These are phyloP conservation scores for Barnettozyma populi DNA, from an alignment of 805 yeast species.

Conservation along the genomic window DNA sequence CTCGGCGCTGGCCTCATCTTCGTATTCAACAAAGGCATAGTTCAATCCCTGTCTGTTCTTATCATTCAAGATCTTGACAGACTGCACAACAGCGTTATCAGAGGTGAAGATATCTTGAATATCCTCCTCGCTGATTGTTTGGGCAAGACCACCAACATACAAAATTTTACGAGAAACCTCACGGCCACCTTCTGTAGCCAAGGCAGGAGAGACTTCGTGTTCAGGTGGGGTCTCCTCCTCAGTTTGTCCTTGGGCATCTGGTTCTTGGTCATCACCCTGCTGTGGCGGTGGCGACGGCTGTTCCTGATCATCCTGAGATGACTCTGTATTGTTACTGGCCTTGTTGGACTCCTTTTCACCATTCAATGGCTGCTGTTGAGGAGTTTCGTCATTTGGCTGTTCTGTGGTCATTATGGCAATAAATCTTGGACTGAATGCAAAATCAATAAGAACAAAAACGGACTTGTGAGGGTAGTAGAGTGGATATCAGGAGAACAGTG, in stretches of 20 bases:
- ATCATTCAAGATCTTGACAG: conserved; percentile 69
- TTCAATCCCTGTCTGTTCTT: conserved; percentile 68
- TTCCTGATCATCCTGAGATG: background rate
- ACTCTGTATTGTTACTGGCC: background rate
- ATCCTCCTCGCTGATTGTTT: conserved; percentile 56
- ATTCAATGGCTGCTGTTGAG: background rate
- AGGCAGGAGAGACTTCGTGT: conserved; percentile 47
- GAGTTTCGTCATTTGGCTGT: background rate
- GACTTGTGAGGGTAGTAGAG: background rate
- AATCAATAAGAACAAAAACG: background rate
- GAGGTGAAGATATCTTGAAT: conserved; percentile 57
- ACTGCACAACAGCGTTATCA: conserved; percentile 49
- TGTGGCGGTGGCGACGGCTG: background rate
- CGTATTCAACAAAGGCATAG: conserved; percentile 81
- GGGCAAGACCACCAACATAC: conserved; percentile 72
- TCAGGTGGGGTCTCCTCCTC: conserved; percentile 3
- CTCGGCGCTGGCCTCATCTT: conserved; percentile 50
- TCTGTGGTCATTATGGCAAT: background rate
- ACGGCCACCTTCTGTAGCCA: conserved; percentile 76
- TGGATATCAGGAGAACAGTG: background rate
- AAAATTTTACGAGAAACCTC: conserved; percentile 67
- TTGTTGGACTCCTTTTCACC: background rate
- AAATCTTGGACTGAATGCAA: background rate
- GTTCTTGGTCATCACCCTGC: background rate
- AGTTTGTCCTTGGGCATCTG: background rate